Conservation (phyloP, 1,139 yeast species). For the Suhomyces choctaworum region DNA sequence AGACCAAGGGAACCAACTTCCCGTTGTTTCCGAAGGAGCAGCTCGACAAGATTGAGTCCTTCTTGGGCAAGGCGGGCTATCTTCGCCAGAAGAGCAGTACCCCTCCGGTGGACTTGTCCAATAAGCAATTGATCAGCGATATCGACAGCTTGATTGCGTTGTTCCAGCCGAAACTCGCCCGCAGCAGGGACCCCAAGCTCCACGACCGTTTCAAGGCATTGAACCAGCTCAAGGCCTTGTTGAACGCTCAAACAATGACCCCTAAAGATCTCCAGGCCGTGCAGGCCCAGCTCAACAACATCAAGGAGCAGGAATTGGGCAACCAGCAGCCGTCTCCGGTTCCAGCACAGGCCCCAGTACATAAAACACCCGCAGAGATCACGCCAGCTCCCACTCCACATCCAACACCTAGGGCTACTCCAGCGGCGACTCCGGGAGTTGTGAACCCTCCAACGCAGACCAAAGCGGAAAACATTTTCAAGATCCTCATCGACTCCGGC, state of each 20-base stretch:
- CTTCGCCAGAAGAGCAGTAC: conserved; percentile 8
- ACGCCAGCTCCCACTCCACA: conserved; percentile 10
- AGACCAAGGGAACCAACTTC: conserved; percentile 56
- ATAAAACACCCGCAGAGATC: conserved; percentile 4
- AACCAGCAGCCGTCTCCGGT: conserved; percentile 16
- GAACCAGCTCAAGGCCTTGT: conserved; percentile 41
- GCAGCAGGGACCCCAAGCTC: conserved; percentile 36
- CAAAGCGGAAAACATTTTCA: conserved; percentile 24
- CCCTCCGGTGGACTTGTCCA: conserved; percentile 18
- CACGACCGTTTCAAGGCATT: conserved; percentile 44
- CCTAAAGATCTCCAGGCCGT: conserved; percentile 44
- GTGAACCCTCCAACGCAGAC: not conserved
- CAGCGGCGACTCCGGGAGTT: conserved; percentile 14
- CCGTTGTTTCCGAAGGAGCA: conserved; percentile 76
- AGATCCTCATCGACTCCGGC: conserved; percentile 37
- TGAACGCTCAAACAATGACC: conserved; percentile 41
- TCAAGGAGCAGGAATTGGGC: conserved; percentile 38
- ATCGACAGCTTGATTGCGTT: conserved; percentile 45
- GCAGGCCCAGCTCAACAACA: conserved; percentile 35
- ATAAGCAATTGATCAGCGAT: conserved; percentile 39
- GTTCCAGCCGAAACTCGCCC: conserved; percentile 32
- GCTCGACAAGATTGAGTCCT: conserved; percentile 70
- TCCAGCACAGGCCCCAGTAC: conserved; percentile 16
- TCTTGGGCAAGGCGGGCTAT: conserved; percentile 52
- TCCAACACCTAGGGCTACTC: conserved; percentile 9